Evolutionary conservation across 2,329 filamentous ascomycete species (phyloP), one percentile per base, ranked within the genome.

Genomic region (Aspergillus fijiensis): DNA sequence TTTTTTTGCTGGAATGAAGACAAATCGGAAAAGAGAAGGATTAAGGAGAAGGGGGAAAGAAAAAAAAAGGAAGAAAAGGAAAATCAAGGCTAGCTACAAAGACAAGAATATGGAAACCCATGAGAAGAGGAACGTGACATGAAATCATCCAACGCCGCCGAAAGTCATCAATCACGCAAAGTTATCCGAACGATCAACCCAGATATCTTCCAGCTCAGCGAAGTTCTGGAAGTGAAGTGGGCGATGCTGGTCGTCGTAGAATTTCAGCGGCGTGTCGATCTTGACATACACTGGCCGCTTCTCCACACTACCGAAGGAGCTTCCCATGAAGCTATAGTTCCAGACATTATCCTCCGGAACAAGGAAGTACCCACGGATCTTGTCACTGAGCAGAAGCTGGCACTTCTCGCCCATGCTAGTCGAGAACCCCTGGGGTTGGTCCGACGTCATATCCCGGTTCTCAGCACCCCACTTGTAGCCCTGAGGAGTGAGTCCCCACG

Each of bases 261-360:
- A 98, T 9, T 90, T 84, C 63, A 89, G 78, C 19, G 95, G 95
- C 49, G 92, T 96, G 77, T 98, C 96, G 57, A 99, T 88, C 82
- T 95, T 95, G 69, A 98, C 93, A 69, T 92, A 90, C 49, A 97
- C 85, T 3, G 88, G 84, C 80, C 92, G 91, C 87, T 97, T 98
- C 80, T 96, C 92, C 65, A 96, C 84, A 47, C 88, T 87, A 14
- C 89, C 87, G 73, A 98, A 99, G 0, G 88, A 87, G 66, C 88
- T 92, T 58, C 95, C 95, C 88, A 98, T 92, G 83, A 99, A 99
- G 76, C 90, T 95, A 81, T 97, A 99, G 78, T 99, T 99, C 95
- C 95, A 99, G 62, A 89, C 84, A 63, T 88, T 88, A 57, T 89
- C 89, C 72, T 97, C 93, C 0, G 95, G 95, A 23, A 98, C 92